Conservation (phyloP, 768 basidiomycete genomes). For the Leccinum uliginosum region DNA sequence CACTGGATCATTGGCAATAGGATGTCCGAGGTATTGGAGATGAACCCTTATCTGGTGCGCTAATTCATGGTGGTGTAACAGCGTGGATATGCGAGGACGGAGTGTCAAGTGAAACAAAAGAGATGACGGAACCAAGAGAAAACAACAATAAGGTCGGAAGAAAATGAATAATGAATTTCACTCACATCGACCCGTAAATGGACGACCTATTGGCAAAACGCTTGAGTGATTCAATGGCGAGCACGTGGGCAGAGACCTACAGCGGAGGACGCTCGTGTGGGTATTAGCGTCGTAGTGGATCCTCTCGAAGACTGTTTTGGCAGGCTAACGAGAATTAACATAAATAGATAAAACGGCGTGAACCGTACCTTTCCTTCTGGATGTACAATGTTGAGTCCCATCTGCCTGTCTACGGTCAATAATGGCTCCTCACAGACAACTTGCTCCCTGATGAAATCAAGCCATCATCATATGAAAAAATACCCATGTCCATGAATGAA, state of each 20-base stretch:
- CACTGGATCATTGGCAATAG: slow-evolving; percentile 93
- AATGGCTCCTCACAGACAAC: slow-evolving; percentile 82
- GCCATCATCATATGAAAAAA: background rate
- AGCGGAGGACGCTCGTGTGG: slow-evolving; percentile 83
- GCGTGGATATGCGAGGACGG: background rate
- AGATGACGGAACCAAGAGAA: background rate
- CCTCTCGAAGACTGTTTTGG: slow-evolving; percentile 84
- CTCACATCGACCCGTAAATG: slow-evolving; percentile 90
- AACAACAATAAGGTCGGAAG: background rate
- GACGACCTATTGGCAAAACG: slow-evolving; percentile 52
- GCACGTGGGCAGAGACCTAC: slow-evolving; percentile 35
- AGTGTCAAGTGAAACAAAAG: background rate
- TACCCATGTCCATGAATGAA: background rate
- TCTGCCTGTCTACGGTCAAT: slow-evolving; percentile 90
- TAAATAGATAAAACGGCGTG: background rate
- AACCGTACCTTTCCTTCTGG: slow-evolving; percentile 82
- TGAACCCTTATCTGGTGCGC: slow-evolving; percentile 98
- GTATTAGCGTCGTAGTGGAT: slow-evolving; percentile 77
- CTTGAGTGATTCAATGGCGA: slow-evolving; percentile 1
- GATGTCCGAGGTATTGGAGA: slow-evolving; percentile 88
- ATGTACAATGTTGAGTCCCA: slow-evolving; percentile 95
- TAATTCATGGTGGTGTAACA: slow-evolving; percentile 28
- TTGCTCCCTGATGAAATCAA: slow-evolving; percentile 52
- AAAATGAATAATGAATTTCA: slow-evolving; percentile 4
- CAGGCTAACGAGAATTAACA: slow-evolving; percentile 45